phyloP scores from a whole-genome alignment of 768 basidiomycete genomes.

The Lepiota brunneoincarnata region DNA sequence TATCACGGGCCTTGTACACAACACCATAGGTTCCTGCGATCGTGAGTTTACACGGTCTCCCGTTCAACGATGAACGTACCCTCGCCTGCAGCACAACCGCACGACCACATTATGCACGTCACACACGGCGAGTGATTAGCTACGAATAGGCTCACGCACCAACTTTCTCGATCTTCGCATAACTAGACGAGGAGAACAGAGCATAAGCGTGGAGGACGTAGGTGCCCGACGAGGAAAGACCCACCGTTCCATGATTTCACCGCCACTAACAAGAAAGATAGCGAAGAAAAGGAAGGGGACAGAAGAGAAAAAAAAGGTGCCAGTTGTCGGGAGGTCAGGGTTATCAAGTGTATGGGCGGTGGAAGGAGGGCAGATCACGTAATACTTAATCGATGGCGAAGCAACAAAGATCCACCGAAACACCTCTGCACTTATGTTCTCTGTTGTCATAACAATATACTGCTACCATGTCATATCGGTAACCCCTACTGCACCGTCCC shows the following conservation, averaged over 20 bases:
- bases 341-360: constrained; percentile 13
- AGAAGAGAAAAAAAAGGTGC: constrained; percentile 14
- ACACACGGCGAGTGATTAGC: constrained; percentile 14
- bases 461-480: neutral
- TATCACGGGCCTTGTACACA: constrained; percentile 94
- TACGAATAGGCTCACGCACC: constrained; percentile 58
- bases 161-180: constrained; percentile 97
- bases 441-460: constrained; percentile 8
- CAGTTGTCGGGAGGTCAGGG: constrained; percentile 4
- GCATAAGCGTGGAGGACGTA: constrained; percentile 15
- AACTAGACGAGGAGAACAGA: constrained; percentile 50
- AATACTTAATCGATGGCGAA: constrained; percentile 8
- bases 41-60: constrained; percentile 2
- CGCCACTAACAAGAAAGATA: neutral
- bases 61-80: constrained; percentile 23
- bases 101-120: constrained; percentile 6
- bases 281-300: constrained; percentile 11
- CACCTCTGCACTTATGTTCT: constrained; percentile 3
- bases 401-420: neutral
- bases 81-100: constrained; percentile 34
- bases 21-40: constrained; percentile 92
- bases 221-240: constrained; percentile 14
- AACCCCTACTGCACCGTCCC: neutral
- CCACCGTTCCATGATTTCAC: constrained; percentile 43
- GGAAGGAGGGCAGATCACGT: constrained; percentile 11